These are phyloP conservation scores for Russula olivacea DNA, from an alignment of 768 basidiomycete genomes.

Conservation along the genomic window DNA sequence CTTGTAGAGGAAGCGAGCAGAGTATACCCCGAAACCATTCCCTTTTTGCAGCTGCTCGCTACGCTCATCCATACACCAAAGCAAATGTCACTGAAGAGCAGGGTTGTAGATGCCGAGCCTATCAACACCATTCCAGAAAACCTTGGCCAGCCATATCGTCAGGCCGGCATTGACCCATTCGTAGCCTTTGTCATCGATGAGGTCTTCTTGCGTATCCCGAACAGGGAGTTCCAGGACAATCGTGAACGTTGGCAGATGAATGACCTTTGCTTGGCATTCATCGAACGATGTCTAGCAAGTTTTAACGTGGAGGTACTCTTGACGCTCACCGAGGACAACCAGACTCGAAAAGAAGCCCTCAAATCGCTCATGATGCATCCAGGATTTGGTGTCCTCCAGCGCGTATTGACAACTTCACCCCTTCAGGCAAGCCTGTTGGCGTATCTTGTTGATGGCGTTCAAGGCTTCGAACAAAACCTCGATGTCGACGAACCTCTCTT, in stretches of 20 bases:
- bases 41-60: conserved; percentile 77
- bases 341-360: conserved; percentile 48
- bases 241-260: conserved; percentile 85
- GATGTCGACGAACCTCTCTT: conserved; percentile 68
- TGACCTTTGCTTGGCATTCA: conserved; percentile 75
- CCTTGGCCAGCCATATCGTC: conserved; percentile 73
- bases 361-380: conserved; percentile 65
- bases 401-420: conserved; percentile 64
- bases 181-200: conserved; percentile 84
- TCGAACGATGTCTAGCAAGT: conserved; percentile 77
- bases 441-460: conserved; percentile 75
- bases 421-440: conserved; percentile 71
- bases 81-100: conserved; percentile 55
- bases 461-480: conserved; percentile 65
- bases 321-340: conserved; percentile 46
- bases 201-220: conserved; percentile 72
- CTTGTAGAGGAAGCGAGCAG: conserved; percentile 75
- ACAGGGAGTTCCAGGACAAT: conserved; percentile 65
- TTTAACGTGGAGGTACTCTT: conserved; percentile 76
- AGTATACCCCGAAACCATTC: conserved; percentile 82
- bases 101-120: conserved; percentile 52
- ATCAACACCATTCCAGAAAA: conserved; percentile 73
- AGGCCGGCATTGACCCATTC: conserved; percentile 78
- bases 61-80: conserved; percentile 82
- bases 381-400: conserved; percentile 79